Conservation (phyloP, 73 alveolate species). For the Paramecium octaurelia region DNA sequence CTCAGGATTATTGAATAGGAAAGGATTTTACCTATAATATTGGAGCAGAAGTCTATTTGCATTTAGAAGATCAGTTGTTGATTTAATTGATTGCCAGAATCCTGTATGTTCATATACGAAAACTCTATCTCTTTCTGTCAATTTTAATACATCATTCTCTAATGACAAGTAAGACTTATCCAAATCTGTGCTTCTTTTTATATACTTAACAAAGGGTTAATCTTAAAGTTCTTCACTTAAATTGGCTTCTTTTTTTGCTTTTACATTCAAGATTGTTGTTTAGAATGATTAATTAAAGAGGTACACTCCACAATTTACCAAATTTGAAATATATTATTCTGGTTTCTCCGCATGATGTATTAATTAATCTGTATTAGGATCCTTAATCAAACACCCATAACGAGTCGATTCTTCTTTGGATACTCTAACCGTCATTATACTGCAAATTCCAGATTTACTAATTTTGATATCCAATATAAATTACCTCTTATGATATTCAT, state of each 20-base stretch:
- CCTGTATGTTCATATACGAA: background rate
- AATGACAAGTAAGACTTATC: background rate
- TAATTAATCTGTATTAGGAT: background rate
- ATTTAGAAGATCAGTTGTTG: background rate
- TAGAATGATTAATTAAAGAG: background rate
- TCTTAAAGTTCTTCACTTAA: background rate
- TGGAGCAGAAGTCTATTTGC: background rate
- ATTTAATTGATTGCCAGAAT: constrained; percentile 18
- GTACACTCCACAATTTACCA: constrained; percentile 30
- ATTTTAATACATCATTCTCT: constrained; percentile 40
- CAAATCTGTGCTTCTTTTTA: constrained; percentile 13
- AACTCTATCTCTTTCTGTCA: background rate
- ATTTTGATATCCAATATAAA: background rate
- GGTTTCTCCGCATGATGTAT: constrained; percentile 49
- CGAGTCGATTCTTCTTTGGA: constrained; percentile 35
- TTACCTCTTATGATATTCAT: constrained; percentile 22
- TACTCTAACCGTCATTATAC: background rate
- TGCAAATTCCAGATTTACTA: background rate
- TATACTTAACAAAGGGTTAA: background rate
- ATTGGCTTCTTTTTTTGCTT: background rate
- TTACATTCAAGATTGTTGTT: background rate
- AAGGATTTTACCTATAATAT: background rate
- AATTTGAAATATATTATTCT: constrained; percentile 22
- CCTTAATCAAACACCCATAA: constrained; percentile 39
- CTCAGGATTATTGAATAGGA: background rate